Evolutionary conservation across 106 monocot genomes (phyloP).

Genomic region (Dioscorea zingiberensis): DNA sequence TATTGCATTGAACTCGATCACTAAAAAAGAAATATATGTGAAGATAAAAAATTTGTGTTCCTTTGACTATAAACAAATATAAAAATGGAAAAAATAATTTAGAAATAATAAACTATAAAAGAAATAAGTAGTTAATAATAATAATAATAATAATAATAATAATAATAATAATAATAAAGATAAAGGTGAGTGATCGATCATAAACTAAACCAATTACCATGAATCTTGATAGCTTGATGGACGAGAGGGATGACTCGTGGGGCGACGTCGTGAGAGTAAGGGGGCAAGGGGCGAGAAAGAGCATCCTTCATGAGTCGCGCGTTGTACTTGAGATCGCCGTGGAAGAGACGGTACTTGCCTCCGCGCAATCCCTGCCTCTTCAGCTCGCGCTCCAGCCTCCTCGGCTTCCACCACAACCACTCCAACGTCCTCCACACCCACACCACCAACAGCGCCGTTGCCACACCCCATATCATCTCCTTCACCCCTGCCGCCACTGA

Average conservation of each 20-base stretch:
- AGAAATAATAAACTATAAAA: no score
- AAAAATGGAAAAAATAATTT: no score
- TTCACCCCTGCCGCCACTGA: no score
- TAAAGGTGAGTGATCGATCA: no score
- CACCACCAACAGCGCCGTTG: not conserved
- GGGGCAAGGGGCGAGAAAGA: not conserved
- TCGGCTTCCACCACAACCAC: constrained; percentile 34
- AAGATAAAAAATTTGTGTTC: no score
- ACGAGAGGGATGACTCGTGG: constrained; percentile 17
- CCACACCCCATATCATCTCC: not conserved
- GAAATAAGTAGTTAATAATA: no score
- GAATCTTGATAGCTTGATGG: not conserved
- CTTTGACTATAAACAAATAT: no score
- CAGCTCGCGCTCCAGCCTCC: constrained; percentile 36
- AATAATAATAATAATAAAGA: no score
- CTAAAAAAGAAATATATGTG: no score
- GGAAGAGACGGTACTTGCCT: not conserved
- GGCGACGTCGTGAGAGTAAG: constrained; percentile 16
- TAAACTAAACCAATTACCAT: no score
- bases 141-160: no score
- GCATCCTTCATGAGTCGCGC: not conserved
- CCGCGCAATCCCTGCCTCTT: constrained; percentile 47
- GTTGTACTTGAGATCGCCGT: constrained; percentile 1
- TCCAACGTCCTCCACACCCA: not conserved
- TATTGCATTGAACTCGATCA: no score